These are phyloP conservation scores for Chaetothyriales sp. DNA, from an alignment of 2,329 filamentous ascomycete genomes.

Conservation along the genomic window DNA sequence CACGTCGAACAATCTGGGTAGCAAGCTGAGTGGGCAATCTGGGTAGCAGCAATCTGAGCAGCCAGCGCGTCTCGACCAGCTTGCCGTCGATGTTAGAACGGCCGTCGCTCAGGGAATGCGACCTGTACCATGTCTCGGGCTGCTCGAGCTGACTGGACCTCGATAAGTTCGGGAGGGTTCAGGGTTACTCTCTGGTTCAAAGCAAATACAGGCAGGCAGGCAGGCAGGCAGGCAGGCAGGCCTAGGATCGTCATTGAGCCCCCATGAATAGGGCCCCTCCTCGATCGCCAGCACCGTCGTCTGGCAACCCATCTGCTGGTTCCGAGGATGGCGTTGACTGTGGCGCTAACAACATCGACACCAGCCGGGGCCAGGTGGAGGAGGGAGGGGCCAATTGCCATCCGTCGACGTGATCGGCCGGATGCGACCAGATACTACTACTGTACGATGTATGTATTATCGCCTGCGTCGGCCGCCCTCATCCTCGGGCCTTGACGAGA, in stretches of 20 bases:
- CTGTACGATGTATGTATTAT: no score
- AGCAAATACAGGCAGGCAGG: neutral
- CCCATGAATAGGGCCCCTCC: neutral
- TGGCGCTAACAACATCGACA: neutral
- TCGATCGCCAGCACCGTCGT: neutral
- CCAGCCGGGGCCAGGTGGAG: neutral
- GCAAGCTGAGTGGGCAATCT: neutral
- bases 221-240: no score
- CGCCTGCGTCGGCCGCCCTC: no score
- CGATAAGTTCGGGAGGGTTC: neutral
- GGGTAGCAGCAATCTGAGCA: neutral
- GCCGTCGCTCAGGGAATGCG: neutral
- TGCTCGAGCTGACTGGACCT: neutral
- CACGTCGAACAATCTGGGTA: no score
- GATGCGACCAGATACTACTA: neutral
- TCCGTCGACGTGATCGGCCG: neutral
- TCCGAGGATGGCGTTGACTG: neutral
- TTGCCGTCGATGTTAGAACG: neutral
- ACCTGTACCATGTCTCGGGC: neutral
- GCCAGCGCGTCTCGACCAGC: neutral
- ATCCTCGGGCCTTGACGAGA: neutral
- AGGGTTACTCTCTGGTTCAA: neutral
- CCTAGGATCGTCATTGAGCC: neutral
- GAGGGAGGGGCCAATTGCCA: neutral
- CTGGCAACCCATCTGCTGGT: neutral